Conservation (phyloP, 257 asterid species). For the Galeopsis tetrahit region DNA sequence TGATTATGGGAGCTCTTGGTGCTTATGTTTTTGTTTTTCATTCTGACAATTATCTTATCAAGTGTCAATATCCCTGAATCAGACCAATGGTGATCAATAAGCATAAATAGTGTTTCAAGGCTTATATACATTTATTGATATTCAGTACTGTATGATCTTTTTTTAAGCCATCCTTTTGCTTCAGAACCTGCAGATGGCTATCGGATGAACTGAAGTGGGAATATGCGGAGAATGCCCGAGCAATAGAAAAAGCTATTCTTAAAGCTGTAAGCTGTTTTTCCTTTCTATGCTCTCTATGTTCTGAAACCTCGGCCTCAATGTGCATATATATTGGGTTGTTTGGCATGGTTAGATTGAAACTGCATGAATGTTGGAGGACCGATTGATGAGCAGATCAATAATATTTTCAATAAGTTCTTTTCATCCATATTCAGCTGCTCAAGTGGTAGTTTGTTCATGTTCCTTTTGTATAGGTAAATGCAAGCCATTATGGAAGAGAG, state of each 20-base stretch:
- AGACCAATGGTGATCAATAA: not conserved
- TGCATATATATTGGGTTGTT: constrained; percentile 7
- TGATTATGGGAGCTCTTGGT: constrained; percentile 15
- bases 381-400: constrained; percentile 7
- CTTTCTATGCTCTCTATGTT: constrained; percentile 27
- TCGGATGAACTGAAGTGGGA: constrained; percentile 65
- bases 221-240: constrained; percentile 57
- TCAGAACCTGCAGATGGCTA: constrained; percentile 80
- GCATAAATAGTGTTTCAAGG: constrained; percentile 21
- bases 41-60: constrained; percentile 10
- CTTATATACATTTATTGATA: constrained; percentile 26
- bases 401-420: not conserved
- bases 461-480: constrained; percentile 59
- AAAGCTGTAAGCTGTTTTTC: constrained; percentile 66
- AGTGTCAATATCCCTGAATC: not conserved
- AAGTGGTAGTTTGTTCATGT: not conserved
- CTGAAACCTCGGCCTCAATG: constrained; percentile 14
- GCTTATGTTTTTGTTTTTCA: constrained; percentile 16
- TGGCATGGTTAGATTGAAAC: not conserved
- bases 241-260: constrained; percentile 67
- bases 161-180: constrained; percentile 32
- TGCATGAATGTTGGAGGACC: constrained; percentile 9
- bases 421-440: constrained; percentile 13
- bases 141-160: constrained; percentile 9
- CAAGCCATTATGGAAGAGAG: constrained; percentile 80